Base-by-base conservation (phyloP, 352 stramenopile species). In the Blastocystis sp. region DNA sequence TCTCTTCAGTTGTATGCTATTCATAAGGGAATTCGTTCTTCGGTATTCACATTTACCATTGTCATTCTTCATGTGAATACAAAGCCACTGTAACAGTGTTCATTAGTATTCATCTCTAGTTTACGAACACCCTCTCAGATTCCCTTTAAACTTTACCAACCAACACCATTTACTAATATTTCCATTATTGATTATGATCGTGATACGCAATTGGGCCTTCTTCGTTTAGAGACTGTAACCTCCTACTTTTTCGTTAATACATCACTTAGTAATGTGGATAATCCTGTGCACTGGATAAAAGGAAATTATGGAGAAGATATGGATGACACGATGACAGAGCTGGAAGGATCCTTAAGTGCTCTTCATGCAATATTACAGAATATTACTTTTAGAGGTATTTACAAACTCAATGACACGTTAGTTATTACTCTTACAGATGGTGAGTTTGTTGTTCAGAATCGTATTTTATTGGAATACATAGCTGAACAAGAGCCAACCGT, bases 271-370 rank as follows among this genome's bases (percentile, higher is more conserved):
- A 33, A 69, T 64, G 13, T 51, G 6, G 6, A 42, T 22, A 64
- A 60, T 54, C 27, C 44, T 60, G 44, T 84, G 17, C 27, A 24
- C 11, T 84, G 73, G 73, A 17, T 84, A 9, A 33, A 37, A 17
- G 73, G 73, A 22, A 84, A 84, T 56, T 64, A 66, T 30, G 73
- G 73, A 22, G 48, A 84, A 17, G 73, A 56, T 22, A 84, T 58
- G 27, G 73, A 84, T 22, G 53, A 84, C n/a, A 84, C 27, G 19
- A 64, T 66, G 27, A 22, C 68, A 37, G 53, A 44, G 11, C 22
- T 48, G 51, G 24, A 64, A 30, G 73, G 73, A 44, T 66, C 42
- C 15, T 9, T 84, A 4, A 62, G 73, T n/a, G 73, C 73, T n/a
- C 27, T 84, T 42, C n/a, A 37, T 56, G 48, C 30, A 15, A 40